phyloP scores from a whole-genome alignment of 108 stramenopile genomes.

The Cafeteria roenbergensis region DNA sequence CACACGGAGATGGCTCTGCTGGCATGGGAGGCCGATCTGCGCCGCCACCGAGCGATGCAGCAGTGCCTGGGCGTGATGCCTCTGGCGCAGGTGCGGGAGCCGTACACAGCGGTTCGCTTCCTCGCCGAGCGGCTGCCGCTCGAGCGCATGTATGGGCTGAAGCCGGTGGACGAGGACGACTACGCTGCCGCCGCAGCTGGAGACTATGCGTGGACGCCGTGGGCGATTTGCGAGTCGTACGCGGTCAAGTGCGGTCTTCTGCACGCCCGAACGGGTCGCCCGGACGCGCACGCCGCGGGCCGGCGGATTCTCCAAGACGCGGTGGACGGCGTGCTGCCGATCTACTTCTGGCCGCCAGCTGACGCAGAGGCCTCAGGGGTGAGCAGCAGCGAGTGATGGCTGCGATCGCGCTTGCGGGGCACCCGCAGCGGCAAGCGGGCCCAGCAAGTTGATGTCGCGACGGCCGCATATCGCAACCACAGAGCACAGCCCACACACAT shows the following conservation, averaged over 20 bases:
- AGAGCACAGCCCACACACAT: too few species aligned
- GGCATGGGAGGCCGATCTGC: not conserved
- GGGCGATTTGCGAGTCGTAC: conserved; percentile 9
- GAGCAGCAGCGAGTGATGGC: too few species aligned
- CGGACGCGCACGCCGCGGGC: conserved; percentile 17
- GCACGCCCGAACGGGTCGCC: conserved; percentile 12
- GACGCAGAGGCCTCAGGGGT: too few species aligned
- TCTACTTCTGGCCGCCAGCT: not conserved
- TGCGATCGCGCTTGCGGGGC: too few species aligned
- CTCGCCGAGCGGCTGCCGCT: conserved; percentile 78
- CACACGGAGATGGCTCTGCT: not conserved
- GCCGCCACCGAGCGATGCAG: not conserved
- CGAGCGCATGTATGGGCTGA: conserved; percentile 24
- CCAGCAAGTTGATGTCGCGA: too few species aligned
- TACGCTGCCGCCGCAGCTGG: too few species aligned
- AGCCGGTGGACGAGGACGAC: conserved; percentile 7
- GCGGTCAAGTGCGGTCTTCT: conserved; percentile 11
- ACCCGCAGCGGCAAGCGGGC: too few species aligned
- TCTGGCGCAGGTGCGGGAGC: not conserved
- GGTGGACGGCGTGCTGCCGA: conserved; percentile 12
- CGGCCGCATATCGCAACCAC: too few species aligned
- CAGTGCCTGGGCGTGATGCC: not conserved
- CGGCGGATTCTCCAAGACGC: conserved; percentile 13
- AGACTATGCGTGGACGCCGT: too few species aligned
- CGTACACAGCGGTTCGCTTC: not conserved